Evolutionary conservation across 2,329 filamentous ascomycete species (phyloP), one percentile per base, ranked within the genome.

Genomic region (Aspergillus pseudonomiae): DNA sequence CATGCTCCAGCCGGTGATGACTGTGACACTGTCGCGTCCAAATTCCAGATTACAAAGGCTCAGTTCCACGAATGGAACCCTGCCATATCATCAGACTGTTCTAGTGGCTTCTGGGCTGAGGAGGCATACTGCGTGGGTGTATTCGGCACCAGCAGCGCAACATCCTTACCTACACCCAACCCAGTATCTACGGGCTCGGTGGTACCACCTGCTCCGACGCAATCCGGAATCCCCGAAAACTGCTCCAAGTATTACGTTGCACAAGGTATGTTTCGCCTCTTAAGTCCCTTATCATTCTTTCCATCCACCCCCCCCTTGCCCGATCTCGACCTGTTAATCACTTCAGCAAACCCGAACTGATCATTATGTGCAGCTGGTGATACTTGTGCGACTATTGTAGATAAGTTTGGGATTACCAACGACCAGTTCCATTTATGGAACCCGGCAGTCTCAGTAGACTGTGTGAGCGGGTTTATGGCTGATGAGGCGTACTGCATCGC

Each of bases 41-140:
- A 14, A 14, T 63, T 55, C 45, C 46, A 26, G 1, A 62, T 65
- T 9, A 65, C 60, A 1, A 59, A 62, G 32, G 63, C 48, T 6
- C 10, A 68, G 11, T 46, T 67, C 4, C 60, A 65, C 11, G n/a
- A 58, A n/a, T 68, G 65, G 62, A 68, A 68, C 34, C 58, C 67
- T 2, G 62, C 60, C n/a, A 58, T 67, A 48, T 60, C 59, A 11
- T 61, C 60, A 10, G 28, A 62, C 14, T 67, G 60, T 54, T 10
- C 43, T 7, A 48, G 41, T 24, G 46, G 57, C 16, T 28, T 48
- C 19, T 34, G 32, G 16, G 57, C 45, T 14, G 57, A 46, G 3
- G 43, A 52, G 21, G 57, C 57, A 16, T 59, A 59, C 26, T 59
- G 57, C 21, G 43, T 59, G 41, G 41, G 41, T 21, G 41, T 45